Percentiles rank a stretch among this genome's conserved stretches.
Evolutionary conservation across 768 basidiomycete genomes (phyloP).

Genomic region (Psilocybe subaeruginosa): DNA sequence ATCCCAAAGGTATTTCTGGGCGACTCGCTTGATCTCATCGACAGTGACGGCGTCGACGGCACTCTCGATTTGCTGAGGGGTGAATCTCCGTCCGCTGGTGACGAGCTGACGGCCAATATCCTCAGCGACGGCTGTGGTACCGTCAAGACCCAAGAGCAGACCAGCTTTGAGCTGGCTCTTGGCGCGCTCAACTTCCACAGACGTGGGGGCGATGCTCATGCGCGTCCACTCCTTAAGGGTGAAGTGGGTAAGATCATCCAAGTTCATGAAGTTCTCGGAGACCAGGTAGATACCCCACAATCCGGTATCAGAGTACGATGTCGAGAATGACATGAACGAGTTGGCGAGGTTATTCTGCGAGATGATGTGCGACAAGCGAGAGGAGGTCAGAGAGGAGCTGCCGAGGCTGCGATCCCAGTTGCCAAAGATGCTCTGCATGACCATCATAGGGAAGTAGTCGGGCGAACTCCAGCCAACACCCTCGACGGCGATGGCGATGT

Average conservation of each 20-base stretch:
- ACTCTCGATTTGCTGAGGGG: constrained; percentile 92
- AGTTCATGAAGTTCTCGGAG: constrained; percentile 90
- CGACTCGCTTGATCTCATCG: constrained; percentile 91
- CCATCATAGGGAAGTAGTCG: constrained; percentile 99
- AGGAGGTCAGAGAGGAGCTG: constrained; percentile 85
- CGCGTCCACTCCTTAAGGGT: constrained; percentile 95
- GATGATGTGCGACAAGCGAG: constrained; percentile 88
- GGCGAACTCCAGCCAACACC: constrained; percentile 98
- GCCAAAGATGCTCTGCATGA: constrained; percentile 96
- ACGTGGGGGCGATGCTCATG: constrained; percentile 86
- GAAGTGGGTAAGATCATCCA: constrained; percentile 94
- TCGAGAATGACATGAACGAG: constrained; percentile 99
- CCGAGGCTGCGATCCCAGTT: constrained; percentile 99
- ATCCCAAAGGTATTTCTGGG: constrained; percentile 97
- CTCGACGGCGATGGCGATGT: constrained; percentile 96
- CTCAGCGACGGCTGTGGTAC: constrained; percentile 96
- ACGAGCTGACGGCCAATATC: constrained; percentile 98
- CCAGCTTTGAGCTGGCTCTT: constrained; percentile 99
- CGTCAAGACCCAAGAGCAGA: constrained; percentile 87
- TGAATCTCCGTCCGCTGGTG: constrained; percentile 87
- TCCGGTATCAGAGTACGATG: constrained; percentile 97
- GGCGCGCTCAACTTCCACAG: constrained; percentile 91
- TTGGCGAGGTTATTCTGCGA: constrained; percentile 96
- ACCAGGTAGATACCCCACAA: constrained; percentile 99
- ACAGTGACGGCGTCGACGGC: constrained; percentile 88